Base-by-base conservation (phyloP, 2,329 filamentous ascomycete genomes). In the Cytospora chrysosperma region DNA sequence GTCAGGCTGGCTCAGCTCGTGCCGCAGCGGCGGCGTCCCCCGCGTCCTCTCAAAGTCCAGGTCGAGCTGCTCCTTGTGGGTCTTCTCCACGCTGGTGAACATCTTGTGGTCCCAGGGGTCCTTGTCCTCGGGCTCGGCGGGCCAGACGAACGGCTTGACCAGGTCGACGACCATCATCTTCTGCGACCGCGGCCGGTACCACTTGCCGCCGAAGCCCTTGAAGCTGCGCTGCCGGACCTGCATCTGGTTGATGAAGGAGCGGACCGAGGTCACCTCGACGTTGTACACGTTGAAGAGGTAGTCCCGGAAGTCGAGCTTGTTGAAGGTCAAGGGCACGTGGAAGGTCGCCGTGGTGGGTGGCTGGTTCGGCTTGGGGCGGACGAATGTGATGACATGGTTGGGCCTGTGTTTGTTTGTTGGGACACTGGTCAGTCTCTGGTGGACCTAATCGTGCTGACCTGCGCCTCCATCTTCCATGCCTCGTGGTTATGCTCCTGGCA, bases 81-180 rank as follows among this genome's bases (percentile, higher is more conserved):
- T 76, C 65, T 84, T 75, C 63, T 82, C 76, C 30, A 84, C 78
- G 70, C 80, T 79, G 72, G 82, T 79, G 74, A 79, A 85, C 61
- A 85, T 77, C n/a, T 82, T 76, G 68, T 87, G 81, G 75, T 88
- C 88, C 88, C 89, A 93, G 74, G 80, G 77, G 63, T 81, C 74
- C 66, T 85, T 79, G 73, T 89, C 83, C 49, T 61, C 57, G 5
- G 92, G 90, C 68, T 81, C 76, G 68, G 87, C 83, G 1, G 95
- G 95, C 90, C 92, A 98, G 62, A 91, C 87, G 79, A 99, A 99
- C 5, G 93, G 92, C 79, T 88, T 81, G 66, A 84, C 86, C 79
- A 99, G 85, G 81, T 97, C 91, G 52, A 96, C 92, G 50, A 90
- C 96, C 95, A 99, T 99, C 76, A 88, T 90, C 85, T 99, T 99